These are phyloP conservation scores for Annulohypoxylon nitens DNA, from an alignment of 495 filamentous ascomycete species.

Conservation along the genomic window DNA sequence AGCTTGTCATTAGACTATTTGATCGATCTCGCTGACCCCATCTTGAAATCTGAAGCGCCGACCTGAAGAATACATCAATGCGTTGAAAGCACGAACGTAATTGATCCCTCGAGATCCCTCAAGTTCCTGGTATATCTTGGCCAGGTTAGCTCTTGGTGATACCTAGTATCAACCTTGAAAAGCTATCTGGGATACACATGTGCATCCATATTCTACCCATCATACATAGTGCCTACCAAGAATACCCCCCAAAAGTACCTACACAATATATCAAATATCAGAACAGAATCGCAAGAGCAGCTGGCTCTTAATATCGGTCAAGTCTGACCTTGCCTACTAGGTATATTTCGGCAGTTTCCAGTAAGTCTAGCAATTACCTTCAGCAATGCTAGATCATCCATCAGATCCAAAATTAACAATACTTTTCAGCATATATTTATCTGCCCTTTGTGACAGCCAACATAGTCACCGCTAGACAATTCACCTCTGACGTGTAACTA, in stretches of 20 bases:
- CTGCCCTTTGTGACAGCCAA: neutral
- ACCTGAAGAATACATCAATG: constrained; percentile 16
- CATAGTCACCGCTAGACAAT: neutral
- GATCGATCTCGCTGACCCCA: constrained; percentile 5
- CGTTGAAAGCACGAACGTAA: constrained; percentile 25
- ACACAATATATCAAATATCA: too few relatives aligned
- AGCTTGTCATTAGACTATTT: neutral
- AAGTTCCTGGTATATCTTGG: neutral
- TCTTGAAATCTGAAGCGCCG: constrained; percentile 18
- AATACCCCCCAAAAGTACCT: neutral
- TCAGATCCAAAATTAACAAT: constrained; percentile 8
- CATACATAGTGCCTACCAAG: neutral
- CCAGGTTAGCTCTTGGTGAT: neutral
- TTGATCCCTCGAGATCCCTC: neutral
- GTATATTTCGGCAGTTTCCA: constrained; percentile 13
- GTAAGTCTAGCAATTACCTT: constrained; percentile 22
- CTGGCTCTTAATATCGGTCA: constrained; percentile 11
- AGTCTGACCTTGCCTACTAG: neutral
- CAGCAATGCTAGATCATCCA: neutral
- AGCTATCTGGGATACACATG: neutral
- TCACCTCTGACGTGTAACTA: neutral
- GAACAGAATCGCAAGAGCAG: constrained; percentile 29
- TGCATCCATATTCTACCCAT: neutral
- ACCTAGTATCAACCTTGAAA: neutral
- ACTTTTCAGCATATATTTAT: constrained; percentile 17